phyloP scores from a whole-genome alignment of 2,329 filamentous ascomycete species.

The Aspergillus novofumigatus region DNA sequence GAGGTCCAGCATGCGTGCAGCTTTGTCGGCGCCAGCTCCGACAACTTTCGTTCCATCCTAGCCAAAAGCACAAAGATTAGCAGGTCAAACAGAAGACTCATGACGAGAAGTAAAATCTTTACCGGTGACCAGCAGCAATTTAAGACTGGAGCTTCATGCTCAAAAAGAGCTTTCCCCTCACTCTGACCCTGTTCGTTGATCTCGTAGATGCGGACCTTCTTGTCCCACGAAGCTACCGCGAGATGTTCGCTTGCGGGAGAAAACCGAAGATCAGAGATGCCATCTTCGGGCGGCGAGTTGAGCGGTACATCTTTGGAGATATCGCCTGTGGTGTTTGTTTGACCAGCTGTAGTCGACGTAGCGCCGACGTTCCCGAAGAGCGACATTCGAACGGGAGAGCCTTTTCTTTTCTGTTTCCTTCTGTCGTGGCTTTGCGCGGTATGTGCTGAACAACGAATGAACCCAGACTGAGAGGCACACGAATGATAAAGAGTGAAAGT shows the following conservation, averaged over 20 bases:
- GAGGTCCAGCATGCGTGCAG: slow-evolving; percentile 82
- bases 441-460: background rate
- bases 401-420: slow-evolving; percentile 10
- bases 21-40: slow-evolving; percentile 86
- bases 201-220: slow-evolving; percentile 96
- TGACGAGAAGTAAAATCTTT: slow-evolving; percentile 30
- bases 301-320: slow-evolving; percentile 84
- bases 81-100: background rate
- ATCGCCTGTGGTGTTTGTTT: slow-evolving; percentile 76
- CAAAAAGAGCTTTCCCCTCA: slow-evolving; percentile 78
- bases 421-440: background rate
- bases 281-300: slow-evolving; percentile 75
- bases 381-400: slow-evolving; percentile 29
- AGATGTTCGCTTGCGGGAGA: slow-evolving; percentile 74
- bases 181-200: slow-evolving; percentile 73
- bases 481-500: background rate
- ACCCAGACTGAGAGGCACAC: background rate
- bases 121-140: slow-evolving; percentile 86
- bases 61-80: slow-evolving; percentile 3
- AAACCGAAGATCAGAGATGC: slow-evolving; percentile 83
- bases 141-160: slow-evolving; percentile 80
- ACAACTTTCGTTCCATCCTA: slow-evolving; percentile 89
- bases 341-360: slow-evolving; percentile 47
- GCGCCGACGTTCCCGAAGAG: slow-evolving; percentile 53
- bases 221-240: slow-evolving; percentile 92